Percentiles rank a stretch among this genome's conserved stretches.
Conservation (phyloP, 2,329 filamentous ascomycete genomes). For the Talaromyces rugulosus region DNA sequence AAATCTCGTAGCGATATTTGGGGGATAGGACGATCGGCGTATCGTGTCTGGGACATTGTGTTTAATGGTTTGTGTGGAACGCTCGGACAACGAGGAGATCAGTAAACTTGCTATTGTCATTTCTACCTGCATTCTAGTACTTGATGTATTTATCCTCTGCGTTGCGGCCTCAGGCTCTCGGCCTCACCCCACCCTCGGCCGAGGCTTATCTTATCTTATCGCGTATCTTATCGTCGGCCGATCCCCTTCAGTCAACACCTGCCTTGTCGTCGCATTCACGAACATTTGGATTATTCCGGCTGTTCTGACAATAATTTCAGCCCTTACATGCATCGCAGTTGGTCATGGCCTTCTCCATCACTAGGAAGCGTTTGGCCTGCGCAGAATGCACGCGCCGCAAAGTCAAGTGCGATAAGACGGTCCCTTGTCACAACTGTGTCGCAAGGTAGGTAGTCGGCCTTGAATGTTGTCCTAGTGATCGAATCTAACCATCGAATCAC, state of each 20-base stretch:
- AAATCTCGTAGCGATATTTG: constrained; percentile 55
- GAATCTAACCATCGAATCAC: too few relatives aligned
- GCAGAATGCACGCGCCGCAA: constrained; percentile 8
- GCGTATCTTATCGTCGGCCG: background rate
- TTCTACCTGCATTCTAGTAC: too few relatives aligned
- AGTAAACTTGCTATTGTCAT: too few relatives aligned
- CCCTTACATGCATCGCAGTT: background rate
- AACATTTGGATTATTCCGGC: too few relatives aligned
- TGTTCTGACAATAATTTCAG: too few relatives aligned
- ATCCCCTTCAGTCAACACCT: background rate
- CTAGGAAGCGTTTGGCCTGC: constrained; percentile 7
- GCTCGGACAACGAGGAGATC: too few relatives aligned
- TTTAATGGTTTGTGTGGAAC: too few relatives aligned
- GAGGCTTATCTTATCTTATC: background rate
- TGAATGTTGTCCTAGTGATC: too few relatives aligned
- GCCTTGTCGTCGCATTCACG: background rate
- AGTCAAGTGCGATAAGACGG: constrained; percentile 8
- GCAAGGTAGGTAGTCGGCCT: constrained; percentile 1
- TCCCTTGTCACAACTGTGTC: constrained; percentile 9
- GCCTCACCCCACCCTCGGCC: constrained; percentile 7
- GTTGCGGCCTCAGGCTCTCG: too few relatives aligned
- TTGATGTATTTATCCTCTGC: too few relatives aligned
- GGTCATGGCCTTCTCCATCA: constrained; percentile 7
- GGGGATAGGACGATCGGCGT: constrained; percentile 43
- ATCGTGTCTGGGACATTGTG: constrained; percentile 33